A percentile compares a stretch with the other conserved stretches of the same genome.
These are phyloP conservation scores for Russula emetica DNA, from an alignment of 768 basidiomycete species.

Conservation along the genomic window DNA sequence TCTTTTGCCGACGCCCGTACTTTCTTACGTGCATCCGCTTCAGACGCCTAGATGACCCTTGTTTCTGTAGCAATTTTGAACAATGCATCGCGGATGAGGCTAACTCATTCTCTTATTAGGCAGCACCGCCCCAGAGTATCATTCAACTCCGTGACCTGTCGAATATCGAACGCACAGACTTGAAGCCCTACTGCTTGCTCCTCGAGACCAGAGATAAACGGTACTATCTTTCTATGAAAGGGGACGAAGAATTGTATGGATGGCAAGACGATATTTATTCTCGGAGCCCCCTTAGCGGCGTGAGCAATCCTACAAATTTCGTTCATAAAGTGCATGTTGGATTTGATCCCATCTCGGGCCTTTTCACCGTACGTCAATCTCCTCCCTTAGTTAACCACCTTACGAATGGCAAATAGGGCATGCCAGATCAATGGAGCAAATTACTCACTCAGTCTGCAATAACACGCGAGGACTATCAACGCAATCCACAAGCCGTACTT, in stretches of 20 bases:
- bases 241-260: slow-evolving; percentile 93
- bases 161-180: slow-evolving; percentile 86
- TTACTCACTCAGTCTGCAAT: slow-evolving; percentile 96
- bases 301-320: slow-evolving; percentile 93
- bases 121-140: slow-evolving; percentile 51
- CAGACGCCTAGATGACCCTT: not conserved
- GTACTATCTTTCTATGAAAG: slow-evolving; percentile 78
- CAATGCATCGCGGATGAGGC: not conserved
- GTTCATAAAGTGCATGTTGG: slow-evolving; percentile 99
- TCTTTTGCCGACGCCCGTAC: not conserved
- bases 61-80: not conserved
- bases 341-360: slow-evolving; percentile 89
- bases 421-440: slow-evolving; percentile 97
- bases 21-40: not conserved
- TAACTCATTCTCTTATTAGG: slow-evolving; percentile 35
- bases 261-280: slow-evolving; percentile 98
- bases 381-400: not conserved
- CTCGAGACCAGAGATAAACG: slow-evolving; percentile 83
- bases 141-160: slow-evolving; percentile 74
- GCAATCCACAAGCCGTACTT: slow-evolving; percentile 94
- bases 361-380: slow-evolving; percentile 74
- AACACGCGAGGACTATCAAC: slow-evolving; percentile 95
- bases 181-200: slow-evolving; percentile 91
- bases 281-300: slow-evolving; percentile 87
- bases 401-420: slow-evolving; percentile 51